A percentile compares a stretch with the other conserved stretches of the same genome.
Conservation (phyloP, 306 rosid species). For the Rosa persica region DNA sequence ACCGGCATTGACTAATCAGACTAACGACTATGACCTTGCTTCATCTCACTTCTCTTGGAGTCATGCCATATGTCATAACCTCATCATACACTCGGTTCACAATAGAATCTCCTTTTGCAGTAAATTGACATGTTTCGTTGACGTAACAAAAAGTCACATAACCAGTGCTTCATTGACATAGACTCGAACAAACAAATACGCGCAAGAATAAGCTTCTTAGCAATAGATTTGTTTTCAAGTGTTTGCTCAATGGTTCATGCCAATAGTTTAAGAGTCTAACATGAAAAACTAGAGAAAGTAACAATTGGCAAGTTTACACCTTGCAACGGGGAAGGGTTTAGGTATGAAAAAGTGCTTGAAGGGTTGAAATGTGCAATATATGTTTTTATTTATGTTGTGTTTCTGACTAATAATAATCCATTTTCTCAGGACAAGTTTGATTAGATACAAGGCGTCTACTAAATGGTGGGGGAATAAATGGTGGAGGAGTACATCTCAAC, state of each 20-base stretch:
- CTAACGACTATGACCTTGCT: background rate
- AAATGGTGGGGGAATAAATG: conserved; percentile 45
- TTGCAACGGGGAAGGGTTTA: background rate
- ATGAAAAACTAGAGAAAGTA: background rate
- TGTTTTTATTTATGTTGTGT: background rate
- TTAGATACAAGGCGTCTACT: conserved; percentile 45
- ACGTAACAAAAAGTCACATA: too few relatives aligned
- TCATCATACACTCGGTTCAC: background rate
- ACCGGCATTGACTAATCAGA: background rate
- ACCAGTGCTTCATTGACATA: too few relatives aligned
- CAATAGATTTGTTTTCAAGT: background rate
- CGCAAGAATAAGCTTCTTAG: background rate
- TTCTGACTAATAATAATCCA: conserved; percentile 56
- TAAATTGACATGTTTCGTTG: too few relatives aligned
- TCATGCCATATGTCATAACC: background rate
- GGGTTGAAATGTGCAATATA: background rate
- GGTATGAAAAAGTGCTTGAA: too few relatives aligned
- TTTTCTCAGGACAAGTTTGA: conserved; percentile 56
- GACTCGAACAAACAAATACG: background rate
- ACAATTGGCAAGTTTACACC: background rate
- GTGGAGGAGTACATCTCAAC: conserved; percentile 68
- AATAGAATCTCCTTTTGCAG: too few relatives aligned
- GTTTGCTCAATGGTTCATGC: background rate
- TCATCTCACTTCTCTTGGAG: background rate
- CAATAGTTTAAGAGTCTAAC: background rate